These are phyloP conservation scores for Ricinus communis DNA, from an alignment of 345 rosid species.

Conservation along the genomic window DNA sequence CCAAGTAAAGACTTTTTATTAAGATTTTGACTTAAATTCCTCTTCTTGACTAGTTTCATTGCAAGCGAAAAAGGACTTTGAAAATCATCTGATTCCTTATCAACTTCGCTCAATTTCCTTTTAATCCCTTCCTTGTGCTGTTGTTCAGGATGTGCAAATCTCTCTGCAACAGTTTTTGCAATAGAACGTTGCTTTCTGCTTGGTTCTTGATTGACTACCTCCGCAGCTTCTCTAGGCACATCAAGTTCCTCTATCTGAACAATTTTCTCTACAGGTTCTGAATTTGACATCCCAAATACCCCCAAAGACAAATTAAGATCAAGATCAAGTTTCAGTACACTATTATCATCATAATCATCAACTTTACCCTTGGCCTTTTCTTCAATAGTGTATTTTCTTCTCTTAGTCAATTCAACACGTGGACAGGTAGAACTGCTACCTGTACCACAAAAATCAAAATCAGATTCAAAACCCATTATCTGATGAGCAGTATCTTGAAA, in stretches of 20 bases:
- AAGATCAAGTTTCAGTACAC: conserved; percentile 4
- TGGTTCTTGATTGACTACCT: not conserved
- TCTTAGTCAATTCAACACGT: conserved; percentile 20
- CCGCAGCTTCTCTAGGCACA: not conserved
- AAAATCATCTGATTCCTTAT: conserved; percentile 11
- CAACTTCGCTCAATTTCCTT: not conserved
- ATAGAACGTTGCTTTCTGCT: conserved; percentile 2
- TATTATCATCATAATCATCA: conserved; percentile 5
- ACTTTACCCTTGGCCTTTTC: conserved; percentile 24
- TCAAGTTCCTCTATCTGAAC: not conserved
- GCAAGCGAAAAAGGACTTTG: conserved; percentile 32
- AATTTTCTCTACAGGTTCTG: conserved; percentile 2
- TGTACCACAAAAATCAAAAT: not conserved
- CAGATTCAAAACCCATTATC: conserved; percentile 1
- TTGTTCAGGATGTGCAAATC: conserved; percentile 9
- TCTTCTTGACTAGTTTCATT: conserved; percentile 30
- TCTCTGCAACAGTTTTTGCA: conserved; percentile 15
- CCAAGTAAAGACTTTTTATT: conserved; percentile 4
- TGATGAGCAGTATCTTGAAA: conserved; percentile 8
- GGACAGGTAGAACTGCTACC: conserved; percentile 1
- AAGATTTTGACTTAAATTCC: conserved; percentile 4
- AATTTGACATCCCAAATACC: not conserved
- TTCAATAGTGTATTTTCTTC: conserved; percentile 9
- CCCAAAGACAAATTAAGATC: not conserved
- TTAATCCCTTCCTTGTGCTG: not conserved